These are phyloP conservation scores for Apiotrichum gamsii DNA, from an alignment of 1,284 basidiomycete species.

Conservation along the genomic window DNA sequence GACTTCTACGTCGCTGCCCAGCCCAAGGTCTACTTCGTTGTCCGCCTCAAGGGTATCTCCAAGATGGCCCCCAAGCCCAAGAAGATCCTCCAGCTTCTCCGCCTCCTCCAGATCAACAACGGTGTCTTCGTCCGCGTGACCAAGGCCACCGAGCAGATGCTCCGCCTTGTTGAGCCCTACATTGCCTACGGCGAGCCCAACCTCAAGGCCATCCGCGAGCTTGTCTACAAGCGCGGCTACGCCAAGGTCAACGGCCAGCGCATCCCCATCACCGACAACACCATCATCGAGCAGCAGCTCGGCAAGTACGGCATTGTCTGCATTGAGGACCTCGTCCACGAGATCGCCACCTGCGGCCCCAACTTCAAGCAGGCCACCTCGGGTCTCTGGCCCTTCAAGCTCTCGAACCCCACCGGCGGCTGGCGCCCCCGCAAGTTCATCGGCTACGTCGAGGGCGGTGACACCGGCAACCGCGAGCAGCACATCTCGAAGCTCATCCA, in stretches of 20 bases:
- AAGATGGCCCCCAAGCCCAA: conserved; percentile 98
- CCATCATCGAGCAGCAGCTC: conserved; percentile 84
- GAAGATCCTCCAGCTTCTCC: conserved; percentile 97
- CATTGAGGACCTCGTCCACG: conserved; percentile 96
- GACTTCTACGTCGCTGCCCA: conserved; percentile 98
- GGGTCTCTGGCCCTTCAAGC: conserved; percentile 99
- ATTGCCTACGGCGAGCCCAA: conserved; percentile 90
- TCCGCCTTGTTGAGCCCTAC: conserved; percentile 94
- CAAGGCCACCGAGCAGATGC: conserved; percentile 95
- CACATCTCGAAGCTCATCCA: conserved; percentile 97
- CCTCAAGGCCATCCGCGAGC: conserved; percentile 91
- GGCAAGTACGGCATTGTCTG: conserved; percentile 96
- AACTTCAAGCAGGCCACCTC: conserved; percentile 98
- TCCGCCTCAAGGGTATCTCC: conserved; percentile 98
- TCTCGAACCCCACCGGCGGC: conserved; percentile 97
- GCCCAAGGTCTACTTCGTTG: conserved; percentile 95
- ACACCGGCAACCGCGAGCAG: conserved; percentile 84
- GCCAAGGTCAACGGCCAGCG: conserved; percentile 98
- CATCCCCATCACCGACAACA: conserved; percentile 90
- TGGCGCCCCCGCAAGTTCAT: conserved; percentile 97
- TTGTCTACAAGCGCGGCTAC: conserved; percentile 99
- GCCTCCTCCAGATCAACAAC: conserved; percentile 99
- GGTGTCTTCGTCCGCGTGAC: conserved; percentile 98
- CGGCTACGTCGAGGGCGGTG: conserved; percentile 88
- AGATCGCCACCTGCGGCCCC: conserved; percentile 90